Conservation (phyloP, 2,329 filamentous ascomycete genomes). For the Teratosphaeria gauchensis region DNA sequence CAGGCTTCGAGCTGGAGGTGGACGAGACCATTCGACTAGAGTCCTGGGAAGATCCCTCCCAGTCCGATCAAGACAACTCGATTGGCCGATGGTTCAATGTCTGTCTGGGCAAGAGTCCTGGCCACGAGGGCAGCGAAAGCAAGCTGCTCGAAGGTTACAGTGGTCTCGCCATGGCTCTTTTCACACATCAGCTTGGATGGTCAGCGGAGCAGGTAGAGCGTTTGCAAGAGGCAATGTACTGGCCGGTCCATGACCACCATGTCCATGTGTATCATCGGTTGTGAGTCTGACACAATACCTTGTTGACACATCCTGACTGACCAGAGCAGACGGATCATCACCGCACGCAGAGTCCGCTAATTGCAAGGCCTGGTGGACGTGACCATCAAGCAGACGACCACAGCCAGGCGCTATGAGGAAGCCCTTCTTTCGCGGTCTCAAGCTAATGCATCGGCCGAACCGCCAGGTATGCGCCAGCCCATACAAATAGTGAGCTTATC, state of each 20-base stretch:
- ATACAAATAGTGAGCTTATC: neutral
- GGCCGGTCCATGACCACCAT: constrained; percentile 27
- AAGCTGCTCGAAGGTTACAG: constrained; percentile 11
- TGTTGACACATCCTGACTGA: neutral
- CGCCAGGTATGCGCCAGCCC: neutral
- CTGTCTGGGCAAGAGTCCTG: neutral
- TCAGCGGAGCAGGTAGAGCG: constrained; percentile 48
- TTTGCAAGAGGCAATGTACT: constrained; percentile 52
- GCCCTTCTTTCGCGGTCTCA: neutral
- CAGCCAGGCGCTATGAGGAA: neutral
- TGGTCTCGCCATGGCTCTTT: constrained; percentile 24
- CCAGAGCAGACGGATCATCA: constrained; percentile 1
- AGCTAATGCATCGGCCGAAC: neutral
- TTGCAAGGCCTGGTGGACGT: neutral
- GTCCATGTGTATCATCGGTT: constrained; percentile 4
- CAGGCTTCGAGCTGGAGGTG: constrained; percentile 1
- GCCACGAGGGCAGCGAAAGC: neutral
- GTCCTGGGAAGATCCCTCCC: neutral
- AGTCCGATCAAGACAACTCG: neutral
- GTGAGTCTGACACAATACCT: constrained; percentile 3
- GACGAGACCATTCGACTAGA: neutral
- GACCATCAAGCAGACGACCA: neutral
- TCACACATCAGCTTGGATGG: constrained; percentile 57
- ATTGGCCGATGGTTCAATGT: neutral
- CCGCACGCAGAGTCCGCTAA: neutral